Conservation (phyloP, 768 basidiomycete species). For the Clitopilus passeckerianus region DNA sequence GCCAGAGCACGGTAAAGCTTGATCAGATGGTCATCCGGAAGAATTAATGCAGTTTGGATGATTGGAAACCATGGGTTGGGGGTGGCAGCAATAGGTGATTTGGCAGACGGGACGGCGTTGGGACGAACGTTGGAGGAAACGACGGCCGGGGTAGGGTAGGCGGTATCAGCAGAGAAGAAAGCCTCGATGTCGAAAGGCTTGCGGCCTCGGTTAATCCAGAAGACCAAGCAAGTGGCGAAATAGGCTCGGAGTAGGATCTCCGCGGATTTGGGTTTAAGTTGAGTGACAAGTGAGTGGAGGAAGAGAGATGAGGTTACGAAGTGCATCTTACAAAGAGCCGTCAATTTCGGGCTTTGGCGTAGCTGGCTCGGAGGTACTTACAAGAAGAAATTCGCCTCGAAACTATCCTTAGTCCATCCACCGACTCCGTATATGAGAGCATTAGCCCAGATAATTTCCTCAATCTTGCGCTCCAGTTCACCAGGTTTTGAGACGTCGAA, state of each 20-base stretch:
- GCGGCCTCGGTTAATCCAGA: conserved; percentile 52
- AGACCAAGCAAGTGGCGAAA: conserved; percentile 41
- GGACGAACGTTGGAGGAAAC: conserved; percentile 17
- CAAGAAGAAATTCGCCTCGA: conserved; percentile 58
- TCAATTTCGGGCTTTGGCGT: neutral
- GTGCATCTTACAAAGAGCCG: conserved; percentile 36
- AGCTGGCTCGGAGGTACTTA: conserved; percentile 24
- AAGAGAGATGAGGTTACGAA: conserved; percentile 57
- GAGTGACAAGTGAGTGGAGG: conserved; percentile 33
- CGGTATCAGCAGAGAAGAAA: conserved; percentile 34
- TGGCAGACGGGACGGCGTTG: conserved; percentile 15
- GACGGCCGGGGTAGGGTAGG: conserved; percentile 11
- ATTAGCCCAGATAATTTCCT: conserved; percentile 56
- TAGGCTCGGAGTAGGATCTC: conserved; percentile 44
- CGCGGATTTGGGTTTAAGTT: conserved; percentile 29
- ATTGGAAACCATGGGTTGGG: conserved; percentile 58
- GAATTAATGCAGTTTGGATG: conserved; percentile 43
- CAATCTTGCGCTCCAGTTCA: conserved; percentile 48
- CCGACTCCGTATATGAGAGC: conserved; percentile 50
- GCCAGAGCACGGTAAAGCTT: conserved; percentile 46
- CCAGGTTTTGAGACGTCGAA: conserved; percentile 25
- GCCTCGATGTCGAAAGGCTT: conserved; percentile 37
- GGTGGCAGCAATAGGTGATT: conserved; percentile 26
- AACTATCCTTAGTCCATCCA: conserved; percentile 39
- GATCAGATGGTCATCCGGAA: conserved; percentile 48